phyloP scores from a whole-genome alignment of 192 early-diverging fungal species.

The Umbelopsis isabellina region DNA sequence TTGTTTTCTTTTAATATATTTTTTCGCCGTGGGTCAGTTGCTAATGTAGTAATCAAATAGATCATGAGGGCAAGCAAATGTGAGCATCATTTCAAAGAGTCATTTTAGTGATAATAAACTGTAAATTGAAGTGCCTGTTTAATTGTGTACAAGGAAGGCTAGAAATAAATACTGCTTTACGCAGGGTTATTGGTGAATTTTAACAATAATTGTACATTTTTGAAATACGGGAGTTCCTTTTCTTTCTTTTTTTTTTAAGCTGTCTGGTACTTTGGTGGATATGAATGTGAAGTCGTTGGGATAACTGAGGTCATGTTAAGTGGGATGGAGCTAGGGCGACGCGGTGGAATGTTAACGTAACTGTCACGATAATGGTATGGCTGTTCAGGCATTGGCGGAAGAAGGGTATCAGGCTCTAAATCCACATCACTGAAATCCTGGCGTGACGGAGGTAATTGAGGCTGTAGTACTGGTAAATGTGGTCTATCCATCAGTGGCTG shows the following conservation, averaged over 20 bases:
- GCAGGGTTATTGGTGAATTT: no score
- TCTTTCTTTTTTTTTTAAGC: background rate
- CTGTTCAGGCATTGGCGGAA: slow-evolving; percentile 13
- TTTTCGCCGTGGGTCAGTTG: no score
- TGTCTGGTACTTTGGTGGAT: slow-evolving; percentile 5
- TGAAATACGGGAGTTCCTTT: background rate
- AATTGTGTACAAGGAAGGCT: background rate
- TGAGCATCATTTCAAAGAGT: no score
- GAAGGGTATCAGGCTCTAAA: slow-evolving; percentile 2
- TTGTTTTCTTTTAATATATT: no score
- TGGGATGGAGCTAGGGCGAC: slow-evolving; percentile 3
- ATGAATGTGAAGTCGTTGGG: background rate
- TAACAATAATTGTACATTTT: background rate
- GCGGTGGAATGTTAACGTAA: background rate
- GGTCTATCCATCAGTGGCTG: slow-evolving; percentile 6
- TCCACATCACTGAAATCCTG: background rate
- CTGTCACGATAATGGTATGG: background rate
- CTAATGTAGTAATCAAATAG: no score
- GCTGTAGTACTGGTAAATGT: background rate
- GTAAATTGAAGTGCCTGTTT: no score
- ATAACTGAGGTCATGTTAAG: background rate
- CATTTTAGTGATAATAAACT: no score
- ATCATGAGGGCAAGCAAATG: no score
- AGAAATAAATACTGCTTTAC: background rate
- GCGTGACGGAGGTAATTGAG: background rate